These are phyloP conservation scores for Lophium mytilinum DNA, from an alignment of 495 filamentous ascomycete genomes.

Conservation along the genomic window DNA sequence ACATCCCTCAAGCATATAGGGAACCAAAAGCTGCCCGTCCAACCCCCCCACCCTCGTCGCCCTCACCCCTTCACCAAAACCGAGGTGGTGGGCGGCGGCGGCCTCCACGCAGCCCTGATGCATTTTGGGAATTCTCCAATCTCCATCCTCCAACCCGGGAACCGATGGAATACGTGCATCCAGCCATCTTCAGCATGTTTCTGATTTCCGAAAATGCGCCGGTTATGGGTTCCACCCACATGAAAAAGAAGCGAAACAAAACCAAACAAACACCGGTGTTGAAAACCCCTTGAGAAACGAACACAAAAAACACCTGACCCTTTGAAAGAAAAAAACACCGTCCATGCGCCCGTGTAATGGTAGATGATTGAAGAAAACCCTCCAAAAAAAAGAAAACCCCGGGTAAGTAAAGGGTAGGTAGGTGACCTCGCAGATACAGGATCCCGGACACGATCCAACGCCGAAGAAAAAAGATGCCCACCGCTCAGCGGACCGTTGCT, in stretches of 20 bases:
- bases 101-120: no score
- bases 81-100: no score
- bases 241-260: neutral
- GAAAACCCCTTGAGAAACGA: neutral
- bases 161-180: neutral
- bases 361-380: constrained; percentile 7
- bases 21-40: neutral
- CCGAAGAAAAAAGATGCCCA: constrained; percentile 13
- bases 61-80: no score
- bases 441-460: constrained; percentile 14
- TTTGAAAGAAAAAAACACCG: neutral
- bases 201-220: neutral
- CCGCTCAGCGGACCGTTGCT: neutral
- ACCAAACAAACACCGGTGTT: neutral
- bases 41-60: neutral
- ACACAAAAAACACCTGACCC: neutral
- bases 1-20: neutral
- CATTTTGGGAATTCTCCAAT: no score
- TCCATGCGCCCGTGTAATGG: constrained; percentile 16
- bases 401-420: constrained; percentile 3
- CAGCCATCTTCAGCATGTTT: neutral
- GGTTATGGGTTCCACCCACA: neutral
- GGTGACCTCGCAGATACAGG: neutral
- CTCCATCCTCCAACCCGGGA: neutral
- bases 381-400: constrained; percentile 6